These are phyloP conservation scores for Kregervanrija delftensis DNA, from an alignment of 805 yeast genomes.

Conservation along the genomic window DNA sequence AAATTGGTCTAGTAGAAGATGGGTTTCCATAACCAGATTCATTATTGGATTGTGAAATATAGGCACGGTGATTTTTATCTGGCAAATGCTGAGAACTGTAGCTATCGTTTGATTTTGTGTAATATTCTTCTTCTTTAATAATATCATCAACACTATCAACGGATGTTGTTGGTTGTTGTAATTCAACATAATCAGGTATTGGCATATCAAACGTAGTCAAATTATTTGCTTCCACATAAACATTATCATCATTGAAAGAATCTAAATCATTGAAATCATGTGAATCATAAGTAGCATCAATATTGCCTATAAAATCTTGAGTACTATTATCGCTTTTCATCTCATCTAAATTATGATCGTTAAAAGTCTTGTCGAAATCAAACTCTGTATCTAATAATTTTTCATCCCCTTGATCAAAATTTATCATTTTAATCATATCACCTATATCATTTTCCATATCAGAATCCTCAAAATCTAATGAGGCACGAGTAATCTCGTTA, in stretches of 20 bases:
- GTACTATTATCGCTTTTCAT: conserved; percentile 5
- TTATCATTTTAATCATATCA: conserved; percentile 26
- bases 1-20: conserved; percentile 18
- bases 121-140: conserved; percentile 8
- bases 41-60: neutral
- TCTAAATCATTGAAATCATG: conserved; percentile 1
- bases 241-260: conserved; percentile 1
- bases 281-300: conserved; percentile 5
- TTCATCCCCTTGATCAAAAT: conserved; percentile 21
- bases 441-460: conserved; percentile 14
- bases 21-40: conserved; percentile 10
- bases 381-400: conserved; percentile 19
- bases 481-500: neutral
- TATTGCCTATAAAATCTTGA: conserved; percentile 10
- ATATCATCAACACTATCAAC: conserved; percentile 10
- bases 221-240: conserved; percentile 1
- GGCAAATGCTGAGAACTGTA: neutral
- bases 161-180: neutral
- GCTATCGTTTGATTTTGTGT: conserved; percentile 1
- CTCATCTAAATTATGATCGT: conserved; percentile 7
- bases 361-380: conserved; percentile 12
- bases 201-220: conserved; percentile 2
- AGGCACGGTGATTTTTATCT: too few relatives aligned
- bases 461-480: neutral
- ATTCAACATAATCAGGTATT: neutral